Evolutionary conservation across 805 yeast genomes (phyloP).

Genomic region (Metschnikowia santaceciliae): DNA sequence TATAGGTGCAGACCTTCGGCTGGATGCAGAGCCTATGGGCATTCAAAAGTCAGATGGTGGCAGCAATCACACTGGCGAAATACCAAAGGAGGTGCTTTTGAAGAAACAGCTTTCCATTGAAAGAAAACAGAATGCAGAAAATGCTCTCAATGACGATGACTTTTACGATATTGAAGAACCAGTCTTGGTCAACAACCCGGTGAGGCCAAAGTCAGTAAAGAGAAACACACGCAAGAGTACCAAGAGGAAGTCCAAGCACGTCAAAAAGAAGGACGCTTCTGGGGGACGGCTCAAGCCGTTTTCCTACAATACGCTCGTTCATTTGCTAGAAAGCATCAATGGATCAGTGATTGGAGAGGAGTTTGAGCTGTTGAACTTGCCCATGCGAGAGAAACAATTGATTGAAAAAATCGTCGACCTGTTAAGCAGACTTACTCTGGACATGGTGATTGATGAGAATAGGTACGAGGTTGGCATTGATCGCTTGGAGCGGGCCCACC

Average conservation of each 20-base stretch:
- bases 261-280: constrained; percentile 7
- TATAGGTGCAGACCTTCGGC: neutral
- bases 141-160: constrained; percentile 22
- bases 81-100: neutral
- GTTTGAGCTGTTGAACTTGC: constrained; percentile 68
- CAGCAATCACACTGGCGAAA: neutral
- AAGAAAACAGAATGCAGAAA: neutral
- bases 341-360: constrained; percentile 66
- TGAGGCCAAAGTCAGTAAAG: constrained; percentile 31
- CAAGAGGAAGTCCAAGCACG: constrained; percentile 19
- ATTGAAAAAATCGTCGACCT: constrained; percentile 85
- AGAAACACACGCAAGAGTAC: constrained; percentile 15
- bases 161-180: constrained; percentile 38
- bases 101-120: neutral
- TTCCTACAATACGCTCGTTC: constrained; percentile 44
- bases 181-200: constrained; percentile 27
- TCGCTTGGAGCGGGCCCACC: constrained; percentile 75
- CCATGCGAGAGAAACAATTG: constrained; percentile 69
- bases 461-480: constrained; percentile 76
- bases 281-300: constrained; percentile 31
- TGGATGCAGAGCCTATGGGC: neutral
- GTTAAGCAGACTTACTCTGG: constrained; percentile 79
- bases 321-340: constrained; percentile 52
- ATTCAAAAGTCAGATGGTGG: neutral
- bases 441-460: constrained; percentile 81